Evolutionary conservation across 2,329 filamentous ascomycete species (phyloP).

Genomic region (Xylariaceae sp.): DNA sequence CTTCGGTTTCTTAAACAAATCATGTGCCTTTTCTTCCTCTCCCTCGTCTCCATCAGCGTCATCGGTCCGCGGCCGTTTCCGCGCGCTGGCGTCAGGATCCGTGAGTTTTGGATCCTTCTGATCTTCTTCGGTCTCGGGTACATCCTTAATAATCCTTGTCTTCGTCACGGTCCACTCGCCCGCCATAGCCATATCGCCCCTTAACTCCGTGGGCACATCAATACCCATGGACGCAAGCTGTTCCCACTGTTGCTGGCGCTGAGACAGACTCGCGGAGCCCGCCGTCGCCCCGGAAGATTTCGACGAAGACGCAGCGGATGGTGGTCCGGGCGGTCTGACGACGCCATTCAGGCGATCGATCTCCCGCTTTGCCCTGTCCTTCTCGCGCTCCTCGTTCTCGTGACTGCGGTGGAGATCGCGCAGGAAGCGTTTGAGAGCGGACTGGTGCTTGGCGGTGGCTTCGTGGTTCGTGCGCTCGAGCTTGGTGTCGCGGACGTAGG

Average conservation of each 20-base stretch:
- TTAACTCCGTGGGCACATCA: constrained; percentile 70
- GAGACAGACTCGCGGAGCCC: constrained; percentile 48
- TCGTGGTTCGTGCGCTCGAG: constrained; percentile 89
- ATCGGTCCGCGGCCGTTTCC: constrained; percentile 46
- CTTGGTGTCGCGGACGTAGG: constrained; percentile 86
- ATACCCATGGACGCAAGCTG: constrained; percentile 87
- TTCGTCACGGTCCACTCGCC: constrained; percentile 79
- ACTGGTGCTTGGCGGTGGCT: constrained; percentile 77
- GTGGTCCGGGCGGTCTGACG: constrained; percentile 47
- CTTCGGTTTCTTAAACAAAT: constrained; percentile 55
- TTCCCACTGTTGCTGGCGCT: constrained; percentile 77
- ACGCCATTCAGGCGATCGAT: constrained; percentile 74
- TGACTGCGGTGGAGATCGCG: constrained; percentile 82
- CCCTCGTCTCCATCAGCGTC: constrained; percentile 49
- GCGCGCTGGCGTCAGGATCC: constrained; percentile 46
- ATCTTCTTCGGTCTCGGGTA: constrained; percentile 34
- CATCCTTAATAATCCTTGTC: constrained; percentile 52
- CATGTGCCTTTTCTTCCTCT: constrained; percentile 55
- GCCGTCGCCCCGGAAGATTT: constrained; percentile 11
- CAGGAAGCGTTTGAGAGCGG: constrained; percentile 80
- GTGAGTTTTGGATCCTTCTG: constrained; percentile 32
- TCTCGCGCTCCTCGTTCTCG: constrained; percentile 74
- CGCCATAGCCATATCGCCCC: constrained; percentile 76
- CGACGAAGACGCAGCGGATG: constrained; percentile 27
- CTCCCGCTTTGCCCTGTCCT: constrained; percentile 76